A percentile compares a stretch with the other conserved stretches of the same genome.
These are phyloP conservation scores for Penicillium paradoxum DNA, from an alignment of 495 filamentous ascomycete species.

Conservation along the genomic window DNA sequence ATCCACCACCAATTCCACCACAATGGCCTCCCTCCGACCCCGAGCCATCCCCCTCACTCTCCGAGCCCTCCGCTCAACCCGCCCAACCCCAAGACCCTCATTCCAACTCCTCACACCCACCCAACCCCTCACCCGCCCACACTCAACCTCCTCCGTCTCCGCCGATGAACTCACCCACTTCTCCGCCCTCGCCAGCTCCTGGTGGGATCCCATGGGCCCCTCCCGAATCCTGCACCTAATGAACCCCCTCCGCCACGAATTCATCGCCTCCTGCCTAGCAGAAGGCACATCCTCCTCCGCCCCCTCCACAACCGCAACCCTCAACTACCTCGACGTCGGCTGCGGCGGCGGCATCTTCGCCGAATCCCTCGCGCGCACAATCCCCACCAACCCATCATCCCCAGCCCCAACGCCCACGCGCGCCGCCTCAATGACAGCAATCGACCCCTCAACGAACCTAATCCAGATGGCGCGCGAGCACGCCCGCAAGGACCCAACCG, in stretches of 20 bases:
- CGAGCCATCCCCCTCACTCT: constrained; percentile 4
- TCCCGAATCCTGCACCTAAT: constrained; percentile 92
- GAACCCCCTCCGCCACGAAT: constrained; percentile 94
- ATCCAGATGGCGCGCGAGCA: constrained; percentile 74
- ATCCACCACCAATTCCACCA: background rate
- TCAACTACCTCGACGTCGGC: constrained; percentile 85
- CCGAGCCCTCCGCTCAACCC: constrained; percentile 3
- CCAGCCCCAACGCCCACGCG: constrained; percentile 50
- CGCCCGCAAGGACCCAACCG: constrained; percentile 59
- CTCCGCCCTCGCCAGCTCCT: constrained; percentile 82
- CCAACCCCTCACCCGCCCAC: constrained; percentile 27
- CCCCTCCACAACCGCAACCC: constrained; percentile 21
- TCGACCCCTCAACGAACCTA: constrained; percentile 80
- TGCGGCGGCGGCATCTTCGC: constrained; percentile 97
- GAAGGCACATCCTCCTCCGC: constrained; percentile 24
- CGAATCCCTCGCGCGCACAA: constrained; percentile 76
- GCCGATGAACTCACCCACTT: constrained; percentile 88
- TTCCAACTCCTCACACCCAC: background rate
- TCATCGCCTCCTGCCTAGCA: constrained; percentile 69
- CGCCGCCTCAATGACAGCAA: constrained; percentile 66
- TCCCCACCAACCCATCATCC: constrained; percentile 39
- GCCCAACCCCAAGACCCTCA: constrained; percentile 3
- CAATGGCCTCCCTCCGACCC: constrained; percentile 15
- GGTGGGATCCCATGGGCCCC: constrained; percentile 96
- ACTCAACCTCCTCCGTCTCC: constrained; percentile 66